These are phyloP conservation scores for Daldinia eschscholtzii DNA, from an alignment of 2,329 filamentous ascomycete genomes.

Conservation along the genomic window DNA sequence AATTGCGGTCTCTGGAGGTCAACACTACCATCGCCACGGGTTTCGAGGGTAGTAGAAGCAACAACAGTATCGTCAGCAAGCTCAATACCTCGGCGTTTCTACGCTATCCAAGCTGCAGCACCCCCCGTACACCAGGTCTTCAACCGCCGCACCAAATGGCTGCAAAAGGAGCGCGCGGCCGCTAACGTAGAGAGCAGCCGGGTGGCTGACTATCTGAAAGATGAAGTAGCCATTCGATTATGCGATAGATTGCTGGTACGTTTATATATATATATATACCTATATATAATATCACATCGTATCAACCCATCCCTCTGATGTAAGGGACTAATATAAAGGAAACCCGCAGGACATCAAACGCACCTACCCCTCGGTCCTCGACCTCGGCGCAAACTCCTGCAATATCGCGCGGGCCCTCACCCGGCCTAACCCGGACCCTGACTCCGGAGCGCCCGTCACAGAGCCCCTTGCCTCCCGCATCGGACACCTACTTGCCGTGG, in stretches of 20 bases:
- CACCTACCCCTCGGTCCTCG: slow-evolving; percentile 84
- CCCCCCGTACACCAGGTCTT: slow-evolving; percentile 89
- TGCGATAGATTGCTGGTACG: slow-evolving; percentile 82
- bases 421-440: slow-evolving; percentile 73
- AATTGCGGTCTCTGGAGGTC: slow-evolving; percentile 46
- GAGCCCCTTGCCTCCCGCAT: slow-evolving; percentile 79
- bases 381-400: slow-evolving; percentile 95
- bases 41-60: slow-evolving; percentile 26
- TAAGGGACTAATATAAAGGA: slow-evolving; percentile 3
- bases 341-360: slow-evolving; percentile 82
- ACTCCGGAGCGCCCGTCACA: slow-evolving; percentile 61
- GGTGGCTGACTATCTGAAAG: slow-evolving; percentile 90
- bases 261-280: neutral
- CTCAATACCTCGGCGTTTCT: slow-evolving; percentile 63
- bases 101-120: slow-evolving; percentile 83
- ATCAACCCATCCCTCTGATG: neutral
- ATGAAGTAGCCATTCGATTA: slow-evolving; percentile 87
- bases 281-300: neutral
- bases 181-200: slow-evolving; percentile 77
- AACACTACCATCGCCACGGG: slow-evolving; percentile 34
- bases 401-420: slow-evolving; percentile 89
- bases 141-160: slow-evolving; percentile 86
- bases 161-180: slow-evolving; percentile 91
- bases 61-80: slow-evolving; percentile 7
- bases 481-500: slow-evolving; percentile 80